A percentile compares a stretch with the other conserved stretches of the same genome.
phyloP scores from a whole-genome alignment of 306 rosid genomes.

The Carpinus fangiana region DNA sequence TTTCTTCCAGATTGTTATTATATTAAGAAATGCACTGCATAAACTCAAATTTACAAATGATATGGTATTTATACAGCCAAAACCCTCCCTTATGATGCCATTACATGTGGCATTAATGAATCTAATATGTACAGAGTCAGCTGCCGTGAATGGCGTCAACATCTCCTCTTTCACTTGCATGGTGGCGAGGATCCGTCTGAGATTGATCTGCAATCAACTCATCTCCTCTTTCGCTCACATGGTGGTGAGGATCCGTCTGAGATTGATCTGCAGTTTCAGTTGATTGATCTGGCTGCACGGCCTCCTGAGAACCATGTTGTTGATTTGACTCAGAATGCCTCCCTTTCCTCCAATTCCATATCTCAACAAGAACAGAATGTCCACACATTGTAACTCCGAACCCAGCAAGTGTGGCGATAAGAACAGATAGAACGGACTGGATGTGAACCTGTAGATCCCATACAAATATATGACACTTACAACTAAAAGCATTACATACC shows the following conservation, averaged over 20 bases:
- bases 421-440: slow-evolving; percentile 64
- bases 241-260: slow-evolving; percentile 33
- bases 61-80: slow-evolving; percentile 19
- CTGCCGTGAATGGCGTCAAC: slow-evolving; percentile 28
- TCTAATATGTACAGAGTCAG: slow-evolving; percentile 13
- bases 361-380: slow-evolving; percentile 45
- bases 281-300: slow-evolving; percentile 28
- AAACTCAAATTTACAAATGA: neutral
- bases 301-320: slow-evolving; percentile 28
- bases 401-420: slow-evolving; percentile 73
- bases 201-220: slow-evolving; percentile 21
- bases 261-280: slow-evolving; percentile 30
- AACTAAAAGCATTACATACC: neutral
- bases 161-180: slow-evolving; percentile 10
- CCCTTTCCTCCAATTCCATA: slow-evolving; percentile 44
- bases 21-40: slow-evolving; percentile 3
- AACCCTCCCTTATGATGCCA: slow-evolving; percentile 7
- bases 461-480: slow-evolving; percentile 6
- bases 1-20: neutral
- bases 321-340: slow-evolving; percentile 34
- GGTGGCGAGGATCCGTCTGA: slow-evolving; percentile 13
- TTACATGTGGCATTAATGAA: neutral
- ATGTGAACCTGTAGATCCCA: slow-evolving; percentile 53
- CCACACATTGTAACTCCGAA: slow-evolving; percentile 71
- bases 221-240: slow-evolving; percentile 20